Conservation (phyloP, 257 asterid species). For the Plectranthus barbatus region DNA sequence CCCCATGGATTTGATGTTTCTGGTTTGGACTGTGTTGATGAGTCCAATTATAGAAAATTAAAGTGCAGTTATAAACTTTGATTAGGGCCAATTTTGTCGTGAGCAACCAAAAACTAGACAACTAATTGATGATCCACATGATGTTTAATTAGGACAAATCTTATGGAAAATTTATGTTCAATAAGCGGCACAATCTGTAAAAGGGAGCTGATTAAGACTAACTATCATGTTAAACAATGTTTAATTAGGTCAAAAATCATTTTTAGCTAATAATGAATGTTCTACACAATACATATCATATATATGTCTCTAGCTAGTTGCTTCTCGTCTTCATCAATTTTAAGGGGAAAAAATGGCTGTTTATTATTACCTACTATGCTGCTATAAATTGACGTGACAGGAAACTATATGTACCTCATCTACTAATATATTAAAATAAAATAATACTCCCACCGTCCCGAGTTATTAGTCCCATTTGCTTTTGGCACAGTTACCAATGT, state of each 20-base stretch:
- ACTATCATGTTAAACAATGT: constrained; percentile 10
- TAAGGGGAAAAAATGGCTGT: too few relatives aligned
- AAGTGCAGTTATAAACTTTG: too few relatives aligned
- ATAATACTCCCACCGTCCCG: too few relatives aligned
- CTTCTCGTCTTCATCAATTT: too few relatives aligned
- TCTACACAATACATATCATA: background rate
- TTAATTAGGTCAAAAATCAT: background rate
- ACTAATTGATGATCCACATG: background rate
- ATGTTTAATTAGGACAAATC: background rate
- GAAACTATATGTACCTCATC: too few relatives aligned
- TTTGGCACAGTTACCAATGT: too few relatives aligned
- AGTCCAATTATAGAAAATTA: constrained; percentile 3
- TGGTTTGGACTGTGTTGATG: background rate
- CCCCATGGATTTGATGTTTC: background rate
- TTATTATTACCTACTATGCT: too few relatives aligned
- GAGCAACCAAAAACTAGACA: constrained; percentile 2
- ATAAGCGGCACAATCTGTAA: background rate
- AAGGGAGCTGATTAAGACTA: constrained; percentile 21
- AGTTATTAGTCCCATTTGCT: too few relatives aligned
- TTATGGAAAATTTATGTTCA: too few relatives aligned
- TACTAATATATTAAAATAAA: too few relatives aligned
- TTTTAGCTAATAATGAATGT: background rate
- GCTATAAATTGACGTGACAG: too few relatives aligned
- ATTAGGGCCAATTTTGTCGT: background rate
- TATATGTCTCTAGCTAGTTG: too few relatives aligned